These are phyloP conservation scores for Solanum microdontum DNA, from an alignment of 257 asterid genomes.

Conservation along the genomic window DNA sequence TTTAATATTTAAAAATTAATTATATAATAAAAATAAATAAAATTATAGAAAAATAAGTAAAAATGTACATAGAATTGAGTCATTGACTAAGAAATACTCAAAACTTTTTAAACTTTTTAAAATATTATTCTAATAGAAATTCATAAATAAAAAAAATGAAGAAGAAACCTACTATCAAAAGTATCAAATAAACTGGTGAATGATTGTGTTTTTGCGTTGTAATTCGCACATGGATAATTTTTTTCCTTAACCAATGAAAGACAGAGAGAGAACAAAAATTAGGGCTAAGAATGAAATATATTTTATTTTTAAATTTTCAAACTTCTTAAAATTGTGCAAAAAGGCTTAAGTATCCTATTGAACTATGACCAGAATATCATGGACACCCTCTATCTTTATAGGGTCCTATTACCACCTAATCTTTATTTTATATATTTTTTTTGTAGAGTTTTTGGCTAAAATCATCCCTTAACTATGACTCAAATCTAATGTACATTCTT, in stretches of 20 bases:
- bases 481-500: no score
- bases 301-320: no score
- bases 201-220: neutral
- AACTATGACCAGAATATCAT: neutral
- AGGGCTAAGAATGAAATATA: neutral
- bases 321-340: neutral
- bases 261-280: neutral
- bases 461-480: no score
- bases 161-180: neutral
- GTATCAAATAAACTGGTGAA: neutral
- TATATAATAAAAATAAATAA: no score
- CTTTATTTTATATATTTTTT: no score
- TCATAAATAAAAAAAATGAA: no score
- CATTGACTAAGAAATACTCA: neutral
- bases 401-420: neutral
- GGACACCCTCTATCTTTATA: neutral
- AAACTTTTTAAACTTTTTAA: no score
- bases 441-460: no score
- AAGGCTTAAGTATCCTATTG: neutral
- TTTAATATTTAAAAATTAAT: no score
- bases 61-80: no score
- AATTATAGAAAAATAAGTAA: no score
- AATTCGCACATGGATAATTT: neutral
- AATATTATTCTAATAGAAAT: neutral
- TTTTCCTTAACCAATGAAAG: neutral